Evolutionary conservation across 805 yeast species (phyloP), one percentile per base, ranked within the genome.

Genomic region (Spathaspora gorwiae): DNA sequence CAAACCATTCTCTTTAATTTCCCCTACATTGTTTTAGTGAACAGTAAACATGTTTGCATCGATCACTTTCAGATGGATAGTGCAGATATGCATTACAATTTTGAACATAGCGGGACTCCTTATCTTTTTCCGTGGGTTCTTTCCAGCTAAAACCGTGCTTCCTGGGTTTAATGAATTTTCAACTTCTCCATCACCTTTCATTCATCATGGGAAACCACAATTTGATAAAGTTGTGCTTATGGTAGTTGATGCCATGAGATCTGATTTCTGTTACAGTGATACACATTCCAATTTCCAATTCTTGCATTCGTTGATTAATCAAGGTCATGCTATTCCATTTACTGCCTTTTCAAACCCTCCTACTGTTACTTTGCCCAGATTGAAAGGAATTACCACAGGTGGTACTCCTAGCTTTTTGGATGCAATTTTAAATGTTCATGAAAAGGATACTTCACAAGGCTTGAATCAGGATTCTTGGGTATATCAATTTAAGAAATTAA

Each of bases 301-400:
- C 55, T 76, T 86, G 0, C 98, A 92, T 52, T 50, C 64, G 1
- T 64, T 90, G 46, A 67, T 92, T 7, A 74, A 78, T 43, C 53
- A 71, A 0, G 95, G 95, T 9, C 55, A 73, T 32, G 98, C 94
- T 0, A 56, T 90, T 41, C 97, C 97, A 0, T 90, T 81, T 62
- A 94, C 99, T 0, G 96, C 96, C 0, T 87, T 74, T 60, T 84
- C 97, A 1, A 86, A 87, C 51, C 98, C 99, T 1, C 99, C 99
- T 2, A 94, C 99, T 0, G 99, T 94, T 8, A 94, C 99, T 0
- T 69, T 94, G 34, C 99, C 99, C 0, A 76, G 99, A 47, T 70
- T 94, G 42, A 94, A 94, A 64, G 97, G 96, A 7, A 78, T 90
- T 24, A 87, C 97, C 0, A 89, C 97, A 0, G 99, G 99, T 0